Percentiles rank a stretch among this genome's conserved stretches.
Conservation (phyloP, 116 monocot species). For the Iris pallida region DNA sequence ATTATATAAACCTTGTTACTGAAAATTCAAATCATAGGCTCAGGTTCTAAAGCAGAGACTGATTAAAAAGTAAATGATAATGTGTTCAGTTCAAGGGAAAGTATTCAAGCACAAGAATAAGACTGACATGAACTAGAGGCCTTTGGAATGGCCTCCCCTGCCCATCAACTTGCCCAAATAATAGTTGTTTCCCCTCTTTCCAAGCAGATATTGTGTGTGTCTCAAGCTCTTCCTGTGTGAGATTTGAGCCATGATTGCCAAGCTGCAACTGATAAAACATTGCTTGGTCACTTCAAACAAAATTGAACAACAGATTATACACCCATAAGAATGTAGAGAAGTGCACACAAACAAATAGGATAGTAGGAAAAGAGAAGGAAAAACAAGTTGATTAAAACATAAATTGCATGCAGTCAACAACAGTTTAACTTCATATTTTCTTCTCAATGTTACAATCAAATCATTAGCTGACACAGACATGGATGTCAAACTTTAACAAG, state of each 20-base stretch:
- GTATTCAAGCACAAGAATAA: background rate
- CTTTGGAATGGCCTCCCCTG: conserved; percentile 49
- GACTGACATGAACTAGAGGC: conserved; percentile 60
- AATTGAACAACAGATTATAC: background rate
- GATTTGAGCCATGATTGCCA: conserved; percentile 80
- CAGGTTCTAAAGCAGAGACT: no score
- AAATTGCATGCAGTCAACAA: no score
- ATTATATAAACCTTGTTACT: no score
- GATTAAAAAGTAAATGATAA: no score
- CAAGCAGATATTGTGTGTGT: conserved; percentile 98
- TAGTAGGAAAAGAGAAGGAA: no score
- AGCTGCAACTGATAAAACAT: conserved; percentile 54
- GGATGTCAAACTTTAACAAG: no score
- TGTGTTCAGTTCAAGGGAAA: no score
- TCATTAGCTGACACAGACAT: no score
- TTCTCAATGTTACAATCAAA: no score
- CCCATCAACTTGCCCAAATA: conserved; percentile 42
- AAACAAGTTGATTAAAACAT: no score
- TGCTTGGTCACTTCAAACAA: background rate
- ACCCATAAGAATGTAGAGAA: background rate
- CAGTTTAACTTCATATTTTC: no score
- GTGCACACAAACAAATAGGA: background rate
- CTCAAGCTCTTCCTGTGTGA: conserved; percentile 99
- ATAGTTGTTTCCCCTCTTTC: conserved; percentile 77
- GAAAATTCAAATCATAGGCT: no score